Evolutionary conservation across 148 eudicot genomes (phyloP), one percentile per base, ranked within the genome.

Genomic region (Cornus controversa): DNA sequence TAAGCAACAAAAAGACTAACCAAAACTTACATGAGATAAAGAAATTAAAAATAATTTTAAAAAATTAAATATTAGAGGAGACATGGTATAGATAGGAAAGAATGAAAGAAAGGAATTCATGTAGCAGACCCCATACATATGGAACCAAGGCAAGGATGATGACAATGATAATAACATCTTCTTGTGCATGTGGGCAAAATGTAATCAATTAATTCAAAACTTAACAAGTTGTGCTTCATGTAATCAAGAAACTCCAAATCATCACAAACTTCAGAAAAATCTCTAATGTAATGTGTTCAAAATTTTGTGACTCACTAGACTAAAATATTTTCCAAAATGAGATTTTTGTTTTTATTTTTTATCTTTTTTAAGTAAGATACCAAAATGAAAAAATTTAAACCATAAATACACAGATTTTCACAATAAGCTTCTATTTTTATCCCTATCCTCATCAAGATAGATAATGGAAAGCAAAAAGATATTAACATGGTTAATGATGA

Each of bases 261-360:
- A 11, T 16, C 15, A 11, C 20, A 50, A 50, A 15, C 57, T 5
- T 50, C 57, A 50, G 2, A 0, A 50, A 50, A 13, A 11, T 50
- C 18, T 13, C 15, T 5, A 50, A 2, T 16, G 20, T 7, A 50
- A 50, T 11, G 20, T 16, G 20, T 15, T 50, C 57, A 50, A 50
- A 50, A 50, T 50, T 15, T 16, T 50, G 57, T 50, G 4, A 11
- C 27, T 27, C 25, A 16, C 42, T 53, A 75, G 36, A 63, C 65
- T 68, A 74, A 74, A 64, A 74, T 36, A 15, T n/a, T 1, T 15
- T 37, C 42, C 20, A 28, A 74, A 63, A 74, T 73, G 26, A 37
- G 15, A 63, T 22, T 63, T 40, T 63, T 42, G 57, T 31, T 40
- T 40, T 40, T 5, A 6, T 6, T 40, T 40, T 40, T 40, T 26